These are phyloP conservation scores for Talaromyces borbonicus DNA, from an alignment of 495 filamentous ascomycete genomes.

Conservation along the genomic window DNA sequence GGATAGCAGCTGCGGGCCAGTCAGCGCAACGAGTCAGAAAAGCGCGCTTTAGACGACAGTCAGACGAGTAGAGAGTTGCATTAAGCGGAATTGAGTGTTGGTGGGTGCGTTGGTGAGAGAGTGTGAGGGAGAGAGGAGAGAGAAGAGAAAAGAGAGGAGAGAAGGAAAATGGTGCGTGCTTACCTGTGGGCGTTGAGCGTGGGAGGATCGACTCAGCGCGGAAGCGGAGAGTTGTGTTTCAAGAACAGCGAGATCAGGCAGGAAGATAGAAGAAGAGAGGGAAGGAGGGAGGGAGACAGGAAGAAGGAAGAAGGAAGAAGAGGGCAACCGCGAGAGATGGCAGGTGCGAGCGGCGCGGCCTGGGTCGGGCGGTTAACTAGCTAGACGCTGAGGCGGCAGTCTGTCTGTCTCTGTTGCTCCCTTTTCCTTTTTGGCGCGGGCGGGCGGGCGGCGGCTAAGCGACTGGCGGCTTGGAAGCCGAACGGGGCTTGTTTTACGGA, in stretches of 20 bases:
- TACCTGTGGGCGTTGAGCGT: not conserved
- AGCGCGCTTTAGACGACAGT: no score
- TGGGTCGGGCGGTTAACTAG: no score
- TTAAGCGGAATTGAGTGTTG: no score
- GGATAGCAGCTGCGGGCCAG: not conserved
- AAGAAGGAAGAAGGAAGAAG: no score
- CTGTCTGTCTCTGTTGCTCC: not conserved
- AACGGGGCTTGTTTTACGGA: no score
- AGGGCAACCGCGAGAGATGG: no score
- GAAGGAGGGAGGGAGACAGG: no score
- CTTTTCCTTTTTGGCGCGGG: not conserved
- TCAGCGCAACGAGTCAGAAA: constrained; percentile 1
- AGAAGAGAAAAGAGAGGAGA: not conserved
- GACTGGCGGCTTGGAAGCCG: not conserved
- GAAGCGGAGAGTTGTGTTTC: no score
- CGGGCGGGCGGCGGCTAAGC: not conserved
- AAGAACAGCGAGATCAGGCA: not conserved
- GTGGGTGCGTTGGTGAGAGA: no score
- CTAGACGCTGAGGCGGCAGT: not conserved
- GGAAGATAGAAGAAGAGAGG: no score
- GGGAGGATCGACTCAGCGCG: not conserved
- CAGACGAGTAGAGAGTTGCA: no score
- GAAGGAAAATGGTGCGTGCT: not conserved
- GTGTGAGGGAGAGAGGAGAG: no score
- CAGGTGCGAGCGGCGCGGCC: not conserved